Evolutionary conservation across 2,329 filamentous ascomycete genomes (phyloP), one percentile per base, ranked within the genome.

Genomic region (Arachnopeziza araneosa): DNA sequence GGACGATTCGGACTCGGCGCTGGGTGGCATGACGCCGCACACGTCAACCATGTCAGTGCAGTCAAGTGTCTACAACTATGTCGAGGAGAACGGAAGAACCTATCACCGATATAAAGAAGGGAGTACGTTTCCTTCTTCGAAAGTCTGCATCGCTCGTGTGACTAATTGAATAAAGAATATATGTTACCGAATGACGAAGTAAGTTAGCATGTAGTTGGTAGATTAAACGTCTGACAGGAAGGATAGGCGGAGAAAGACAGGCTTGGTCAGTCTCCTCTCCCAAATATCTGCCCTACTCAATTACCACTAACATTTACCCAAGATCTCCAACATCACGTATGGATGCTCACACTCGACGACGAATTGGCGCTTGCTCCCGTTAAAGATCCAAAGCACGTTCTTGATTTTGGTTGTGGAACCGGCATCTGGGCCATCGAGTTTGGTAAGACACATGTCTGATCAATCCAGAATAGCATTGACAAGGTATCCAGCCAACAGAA

Each of bases 351-450:
- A 4, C 56, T 68, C 52, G 52, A 56, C 44, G 55, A 53, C 2
- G 50, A 57, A 48, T 57, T 67, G 4, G 50, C 58, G 53, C 44
- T 62, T 6, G 60, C 63, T 1, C 65, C 65, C 2, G 58, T 65
- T 9, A 52, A 48, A 32, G 68, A 66, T 36, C 61, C 61, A 21
- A 58, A 61, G 5, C 68, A 64, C 24, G 62, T 77, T 14, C 70
- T 77, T 1, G 76, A 77, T 52, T 67, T 77, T 17, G 75, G 52
- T n/a, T 76, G 74, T 0, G 76, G 76, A 9, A 75, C 73, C 1
- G 76, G 76, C 1, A 73, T 74, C 36, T 77, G 75, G 75, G 71
- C 74, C 12, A 74, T 77, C 3, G 64, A 67, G 24, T 60, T 64
- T 60, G 68, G 48, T 72, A 8, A 72, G 66, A 67, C 50, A 70